These are phyloP conservation scores for Bisporella sp. DNA, from an alignment of 2,329 filamentous ascomycete species.

Conservation along the genomic window DNA sequence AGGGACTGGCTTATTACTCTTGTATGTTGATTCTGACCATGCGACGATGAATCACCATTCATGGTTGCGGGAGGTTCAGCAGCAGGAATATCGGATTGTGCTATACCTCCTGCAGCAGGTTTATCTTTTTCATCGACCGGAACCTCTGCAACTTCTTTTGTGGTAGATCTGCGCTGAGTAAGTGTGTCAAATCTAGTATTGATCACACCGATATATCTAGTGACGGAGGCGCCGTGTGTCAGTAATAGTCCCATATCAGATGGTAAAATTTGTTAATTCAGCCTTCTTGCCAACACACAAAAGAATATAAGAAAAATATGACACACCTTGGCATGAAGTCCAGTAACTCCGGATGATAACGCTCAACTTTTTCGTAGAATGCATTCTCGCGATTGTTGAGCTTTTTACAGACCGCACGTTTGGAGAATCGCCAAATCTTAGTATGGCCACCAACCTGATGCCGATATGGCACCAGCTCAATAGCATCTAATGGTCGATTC, in stretches of 20 bases:
- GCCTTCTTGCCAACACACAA: too few species aligned
- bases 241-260: too few species aligned
- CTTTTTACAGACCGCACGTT: constrained; percentile 93
- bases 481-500: constrained; percentile 66
- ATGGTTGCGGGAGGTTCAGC: neutral
- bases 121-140: constrained; percentile 9
- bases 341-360: constrained; percentile 80
- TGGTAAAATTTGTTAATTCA: too few species aligned
- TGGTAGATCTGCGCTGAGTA: constrained; percentile 55
- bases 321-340: constrained; percentile 79
- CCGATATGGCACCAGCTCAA: constrained; percentile 92
- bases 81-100: constrained; percentile 11
- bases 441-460: constrained; percentile 97
- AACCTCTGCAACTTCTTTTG: constrained; percentile 41
- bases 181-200: constrained; percentile 93
- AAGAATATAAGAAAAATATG: constrained; percentile 3
- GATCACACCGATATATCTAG: constrained; percentile 79
- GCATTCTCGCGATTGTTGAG: constrained; percentile 97
- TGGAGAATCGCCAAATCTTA: constrained; percentile 91
- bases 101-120: constrained; percentile 18
- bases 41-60: constrained; percentile 17
- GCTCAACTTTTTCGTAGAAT: constrained; percentile 96
- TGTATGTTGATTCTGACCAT: constrained; percentile 25
- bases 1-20: constrained; percentile 69
- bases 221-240: too few species aligned